Base-by-base conservation (phyloP, 805 yeast species). In the Yamadazyma nakazawae region DNA sequence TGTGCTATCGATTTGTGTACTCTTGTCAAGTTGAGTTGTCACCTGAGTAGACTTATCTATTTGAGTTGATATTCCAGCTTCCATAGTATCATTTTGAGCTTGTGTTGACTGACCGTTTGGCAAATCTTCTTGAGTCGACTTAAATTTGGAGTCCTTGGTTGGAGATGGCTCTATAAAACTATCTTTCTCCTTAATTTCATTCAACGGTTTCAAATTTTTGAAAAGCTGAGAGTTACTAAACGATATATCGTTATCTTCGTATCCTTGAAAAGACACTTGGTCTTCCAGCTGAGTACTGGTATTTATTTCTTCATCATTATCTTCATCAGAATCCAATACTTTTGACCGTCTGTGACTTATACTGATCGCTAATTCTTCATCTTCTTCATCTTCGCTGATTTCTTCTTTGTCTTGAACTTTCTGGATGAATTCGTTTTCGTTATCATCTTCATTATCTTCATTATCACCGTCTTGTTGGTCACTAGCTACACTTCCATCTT, bases 331-430 rank as follows among this genome's bases (percentile, higher is more conserved):
- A 32, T 49, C 43, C 1, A 51, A 25, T 36, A 49, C 34, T 32
- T 45, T 40, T 5, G 25, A 34, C 34, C 30, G 40, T 42, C 28
- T 48, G 21, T 39, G 47, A 46, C 53, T 52, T 13, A 37, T 46
- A 37, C 53, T 52, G 13, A 36, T 53, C 25, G 52, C 56, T 3
- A 46, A 46, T 25, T 62, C 49, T 11, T 26, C 62, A n/a, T 46
- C 42, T 5, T 49, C 48, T 13, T n/a, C n/a, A n/a, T 61, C 70
- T 16, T 36, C 38, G n/a, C 26, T 19, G 6, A 5, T n/a, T 11
- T 36, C 26, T 18, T 36, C n/a, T 5, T 19, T 11, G 5, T 36
- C 38, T 19, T 21, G 24, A 7, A 21, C 24, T 21, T 21, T 7
- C 7, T 21, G 24, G 24, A 21, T 21, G 6, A 21, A 21, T 13